Percentiles rank a stretch among this genome's conserved stretches.
phyloP scores from a whole-genome alignment of 2,329 filamentous ascomycete genomes.

The Clarireedia paspali region DNA sequence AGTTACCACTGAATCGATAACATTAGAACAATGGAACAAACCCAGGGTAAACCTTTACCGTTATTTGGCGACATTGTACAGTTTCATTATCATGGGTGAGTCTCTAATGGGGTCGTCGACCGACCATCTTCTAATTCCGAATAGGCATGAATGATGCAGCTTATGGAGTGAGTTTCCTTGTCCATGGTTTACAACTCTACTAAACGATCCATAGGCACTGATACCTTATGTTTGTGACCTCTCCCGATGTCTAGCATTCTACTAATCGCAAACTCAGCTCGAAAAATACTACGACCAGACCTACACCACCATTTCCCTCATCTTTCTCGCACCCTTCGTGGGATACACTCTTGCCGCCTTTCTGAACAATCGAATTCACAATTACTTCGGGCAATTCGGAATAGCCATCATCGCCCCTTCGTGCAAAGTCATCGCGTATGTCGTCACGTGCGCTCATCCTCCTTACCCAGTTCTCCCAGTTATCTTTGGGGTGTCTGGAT shows the following conservation, averaged over 20 bases:
- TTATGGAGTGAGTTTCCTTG: constrained; percentile 15
- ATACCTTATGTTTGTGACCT: constrained; percentile 34
- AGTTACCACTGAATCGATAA: neutral
- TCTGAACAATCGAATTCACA: constrained; percentile 58
- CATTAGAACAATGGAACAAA: constrained; percentile 54
- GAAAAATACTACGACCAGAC: constrained; percentile 48
- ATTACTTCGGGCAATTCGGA: constrained; percentile 53
- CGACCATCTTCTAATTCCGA: neutral
- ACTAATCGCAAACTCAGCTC: constrained; percentile 4
- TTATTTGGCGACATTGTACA: constrained; percentile 50
- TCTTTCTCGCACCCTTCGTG: constrained; percentile 59
- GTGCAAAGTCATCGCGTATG: constrained; percentile 15
- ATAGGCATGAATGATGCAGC: constrained; percentile 10
- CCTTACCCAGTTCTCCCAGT: constrained; percentile 60
- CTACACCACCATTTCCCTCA: constrained; percentile 56
- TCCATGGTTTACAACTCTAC: neutral
- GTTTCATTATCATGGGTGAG: constrained; percentile 57
- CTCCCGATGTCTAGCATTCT: neutral
- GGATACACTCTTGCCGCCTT: constrained; percentile 58
- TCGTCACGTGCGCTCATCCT: constrained; percentile 53
- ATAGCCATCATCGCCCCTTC: constrained; percentile 25
- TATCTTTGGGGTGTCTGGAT: constrained; percentile 57
- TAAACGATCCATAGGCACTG: constrained; percentile 33
- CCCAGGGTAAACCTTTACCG: constrained; percentile 51
- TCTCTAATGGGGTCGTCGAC: constrained; percentile 10